These are phyloP conservation scores for Eucalyptus viminalis DNA, from an alignment of 345 rosid species.

Conservation along the genomic window DNA sequence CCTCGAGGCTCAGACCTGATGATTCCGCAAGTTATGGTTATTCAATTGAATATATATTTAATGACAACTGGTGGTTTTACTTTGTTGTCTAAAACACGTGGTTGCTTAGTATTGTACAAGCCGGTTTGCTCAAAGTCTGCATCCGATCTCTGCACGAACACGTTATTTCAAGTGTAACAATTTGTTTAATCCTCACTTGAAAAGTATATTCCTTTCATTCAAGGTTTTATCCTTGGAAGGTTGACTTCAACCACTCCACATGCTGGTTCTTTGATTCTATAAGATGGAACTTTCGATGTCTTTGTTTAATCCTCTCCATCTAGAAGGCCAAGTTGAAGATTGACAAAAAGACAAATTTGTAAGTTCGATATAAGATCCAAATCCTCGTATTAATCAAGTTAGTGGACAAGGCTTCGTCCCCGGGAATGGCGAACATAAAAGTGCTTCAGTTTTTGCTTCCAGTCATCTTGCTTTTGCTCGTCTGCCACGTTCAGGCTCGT, in stretches of 20 bases:
- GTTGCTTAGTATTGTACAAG: not conserved
- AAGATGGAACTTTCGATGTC: not conserved
- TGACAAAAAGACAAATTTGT: not conserved
- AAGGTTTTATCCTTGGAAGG: not conserved
- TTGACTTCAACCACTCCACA: not conserved
- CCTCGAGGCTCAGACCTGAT: not conserved
- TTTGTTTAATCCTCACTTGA: not conserved
- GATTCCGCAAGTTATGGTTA: not conserved
- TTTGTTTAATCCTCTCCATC: not conserved
- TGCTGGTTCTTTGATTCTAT: not conserved
- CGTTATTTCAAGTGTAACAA: not conserved
- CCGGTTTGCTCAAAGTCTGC: not conserved
- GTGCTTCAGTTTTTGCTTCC: not conserved
- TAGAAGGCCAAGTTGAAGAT: not conserved
- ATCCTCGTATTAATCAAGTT: not conserved
- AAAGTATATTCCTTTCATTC: not conserved
- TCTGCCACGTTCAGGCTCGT: not conserved
- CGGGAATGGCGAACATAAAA: not conserved
- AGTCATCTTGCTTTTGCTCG: not conserved
- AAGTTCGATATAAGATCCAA: not conserved
- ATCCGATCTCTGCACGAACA: not conserved
- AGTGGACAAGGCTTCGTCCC: not conserved
- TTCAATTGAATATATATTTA: not conserved
- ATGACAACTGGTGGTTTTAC: not conserved
- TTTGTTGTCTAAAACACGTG: not conserved